Base-by-base conservation (phyloP, 73 alveolate genomes). In the Stentor roeselii region DNA sequence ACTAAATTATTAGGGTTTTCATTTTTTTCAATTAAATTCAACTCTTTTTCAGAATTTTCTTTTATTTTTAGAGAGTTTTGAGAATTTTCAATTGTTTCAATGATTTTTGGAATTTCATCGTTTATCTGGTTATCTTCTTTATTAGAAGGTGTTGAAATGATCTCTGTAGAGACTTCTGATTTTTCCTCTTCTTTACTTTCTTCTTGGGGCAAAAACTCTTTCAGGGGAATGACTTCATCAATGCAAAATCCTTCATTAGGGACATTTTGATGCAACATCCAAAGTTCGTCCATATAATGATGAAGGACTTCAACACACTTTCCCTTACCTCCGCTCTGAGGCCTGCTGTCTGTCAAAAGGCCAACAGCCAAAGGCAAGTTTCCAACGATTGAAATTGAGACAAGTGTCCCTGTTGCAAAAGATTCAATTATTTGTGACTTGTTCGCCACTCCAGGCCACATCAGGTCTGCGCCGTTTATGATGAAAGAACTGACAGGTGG, bases 221-320 rank as follows among this genome's bases (percentile, higher is more conserved):
- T 50, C 21, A 2, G 27, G 3, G 27, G 27, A 67, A 1, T 21
- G 11, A 67, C 80, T 21, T 21, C 11, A 67, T 67, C 80, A 67
- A 67, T 67, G 2, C 41, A n/a, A 67, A 67, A 67, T 34, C 80
- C 80, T 1, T 67, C 80, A 67, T 67, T 67, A 1, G 80, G 80
- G 14, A 67, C 34, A 21, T 27, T 34, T 2, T 67, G 80, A 67
- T 67, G 0, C 37, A 67, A 30, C 37, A 21, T 32, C 80, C 80
- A 67, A 21, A 67, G 37, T 21, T 67, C 37, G 41, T 67, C 80
- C 34, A 36, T 67, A 2, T 67, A 67, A 67, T 11, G 34, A 67
- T 67, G 80, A 30, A 67, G 34, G 1, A 67, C 80, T 34, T 67
- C 80, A 21, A 67, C 80, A 67, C 80, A 67, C 2, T 67, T 67